These are phyloP conservation scores for Daldinia concentrica DNA, from an alignment of 495 filamentous ascomycete species.

Conservation along the genomic window DNA sequence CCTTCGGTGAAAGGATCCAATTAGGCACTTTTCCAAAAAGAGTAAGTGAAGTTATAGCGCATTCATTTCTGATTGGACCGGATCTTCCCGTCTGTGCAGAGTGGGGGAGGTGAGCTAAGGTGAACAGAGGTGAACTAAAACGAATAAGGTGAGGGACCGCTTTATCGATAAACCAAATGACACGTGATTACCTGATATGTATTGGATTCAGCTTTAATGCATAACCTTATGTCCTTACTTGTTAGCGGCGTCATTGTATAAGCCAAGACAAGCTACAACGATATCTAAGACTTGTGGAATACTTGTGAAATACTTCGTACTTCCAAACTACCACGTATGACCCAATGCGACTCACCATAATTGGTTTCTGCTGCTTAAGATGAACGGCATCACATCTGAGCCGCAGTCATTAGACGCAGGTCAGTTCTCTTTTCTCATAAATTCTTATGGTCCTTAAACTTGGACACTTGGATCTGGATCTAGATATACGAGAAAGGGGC, in stretches of 20 bases:
- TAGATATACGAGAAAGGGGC: slow-evolving; percentile 17
- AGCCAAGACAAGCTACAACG: background rate
- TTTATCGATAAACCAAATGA: slow-evolving; percentile 23
- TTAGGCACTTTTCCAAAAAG: slow-evolving; percentile 6
- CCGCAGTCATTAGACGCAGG: slow-evolving; percentile 62
- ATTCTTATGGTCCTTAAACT: background rate
- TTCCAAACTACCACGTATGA: background rate
- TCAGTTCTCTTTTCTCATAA: slow-evolving; percentile 36
- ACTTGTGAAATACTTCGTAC: background rate
- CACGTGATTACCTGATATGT: slow-evolving; percentile 16
- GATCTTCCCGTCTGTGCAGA: slow-evolving; percentile 15
- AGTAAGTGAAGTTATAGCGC: slow-evolving; percentile 19
- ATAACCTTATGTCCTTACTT: background rate
- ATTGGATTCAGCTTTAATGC: slow-evolving; percentile 1
- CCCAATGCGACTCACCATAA: slow-evolving; percentile 24
- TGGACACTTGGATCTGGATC: background rate
- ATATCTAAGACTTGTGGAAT: background rate
- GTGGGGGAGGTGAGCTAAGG: slow-evolving; percentile 15
- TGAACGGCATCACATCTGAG: slow-evolving; percentile 57
- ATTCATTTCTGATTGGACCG: slow-evolving; percentile 21
- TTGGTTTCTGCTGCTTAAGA: slow-evolving; percentile 31
- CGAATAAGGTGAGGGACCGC: slow-evolving; percentile 2
- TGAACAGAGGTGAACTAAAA: background rate
- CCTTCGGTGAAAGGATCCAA: background rate
- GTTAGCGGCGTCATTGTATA: background rate